Base-by-base conservation (phyloP, 345 rosid genomes). In the Lepidium didymum region DNA sequence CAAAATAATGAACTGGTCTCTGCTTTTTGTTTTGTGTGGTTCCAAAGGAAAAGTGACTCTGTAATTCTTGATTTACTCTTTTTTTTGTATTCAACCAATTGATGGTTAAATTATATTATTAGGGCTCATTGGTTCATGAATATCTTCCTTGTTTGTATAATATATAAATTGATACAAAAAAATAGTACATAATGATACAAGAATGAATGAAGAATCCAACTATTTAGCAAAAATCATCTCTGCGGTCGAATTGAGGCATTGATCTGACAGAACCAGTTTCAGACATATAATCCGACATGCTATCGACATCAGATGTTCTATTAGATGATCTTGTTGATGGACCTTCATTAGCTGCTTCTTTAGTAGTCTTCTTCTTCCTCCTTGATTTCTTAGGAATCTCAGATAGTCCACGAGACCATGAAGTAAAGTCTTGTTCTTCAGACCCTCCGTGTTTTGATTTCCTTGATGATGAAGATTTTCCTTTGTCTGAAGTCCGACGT, bases 361-460 rank as follows among this genome's bases (percentile, higher is more conserved):
- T 85, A 0, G 86, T 77, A 60, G 82, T 75, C 66, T 84, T 85
- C 78, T 81, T 85, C 67, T 77, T 86, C 67, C 81, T 77, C 64
- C 78, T 68, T 0, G 82, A 67, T 60, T 80, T 88, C 70, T 84
- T 87, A 0, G 85, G 81, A 13, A 63, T 19, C 36, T 68, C 86
- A 56, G 69, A 34, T 34, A 45, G 13, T 25, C 57, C 62, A 56
- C 42, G 21, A 72, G 69, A 8, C 74, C 62, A 31, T 65, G 80
- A 33, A 29, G 74, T 4, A 2, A 44, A 63, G 8, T 69, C 68
- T 38, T 73, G 54, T 19, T 61, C 13, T 9, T 14, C 51, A 3
- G 63, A 9, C 5, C 1, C 44, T 29, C 49, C 78, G 47, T 29
- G 7, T 29, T 80, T 78, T 7, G 54, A 38, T 45, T 61, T 63